Evolutionary conservation across 225 moss, liverwort and hornwort genomes (phyloP), one percentile per base, ranked within the genome.

Genomic region (Straminergon stramineum): DNA sequence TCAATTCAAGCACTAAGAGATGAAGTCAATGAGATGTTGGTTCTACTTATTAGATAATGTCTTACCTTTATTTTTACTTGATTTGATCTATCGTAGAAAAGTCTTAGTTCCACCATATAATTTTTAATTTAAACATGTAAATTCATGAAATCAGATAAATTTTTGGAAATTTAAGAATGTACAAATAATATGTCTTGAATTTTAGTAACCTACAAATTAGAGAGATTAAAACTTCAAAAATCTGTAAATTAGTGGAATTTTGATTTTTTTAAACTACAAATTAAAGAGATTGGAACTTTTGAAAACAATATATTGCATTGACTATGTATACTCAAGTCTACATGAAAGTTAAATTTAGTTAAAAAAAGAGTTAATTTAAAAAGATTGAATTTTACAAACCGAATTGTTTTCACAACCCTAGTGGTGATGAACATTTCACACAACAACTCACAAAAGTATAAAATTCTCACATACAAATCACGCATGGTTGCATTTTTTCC

Each of bases 401-500:
- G 23, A 35, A n/a, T n/a, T 69, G 22, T n/a, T n/a, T n/a, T n/a
- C n/a, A n/a, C n/a, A n/a, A n/a, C n/a, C n/a, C n/a, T n/a, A 6
- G 2, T 23, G 70, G 14, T 24, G 13, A 69, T 39, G 13, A 39
- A 26, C 15, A 15, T 71, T 41, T 24, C 8, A 41, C 26, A 41
- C 2, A 41, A 8, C 9, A 24, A 8, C 13, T 71, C 1, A 15
- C 9, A 24, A 41, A 41, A 71, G 70, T 15, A 71, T 39, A 69
- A 37, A 69, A 8, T 71, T 41, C 3, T 41, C 39, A 26, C 5
- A 71, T 15, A 41, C 5, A 26, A 71, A 71, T 39, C 24, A 39
- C 0, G 1, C 24, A 41, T 24, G 6, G 6, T 39, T 0, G 0
- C 8, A 39, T 39, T 70, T 26, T 41, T 24, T 13, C 24, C 4